These are phyloP conservation scores for Phaffia tasmanica DNA, from an alignment of 768 basidiomycete species.

Conservation along the genomic window DNA sequence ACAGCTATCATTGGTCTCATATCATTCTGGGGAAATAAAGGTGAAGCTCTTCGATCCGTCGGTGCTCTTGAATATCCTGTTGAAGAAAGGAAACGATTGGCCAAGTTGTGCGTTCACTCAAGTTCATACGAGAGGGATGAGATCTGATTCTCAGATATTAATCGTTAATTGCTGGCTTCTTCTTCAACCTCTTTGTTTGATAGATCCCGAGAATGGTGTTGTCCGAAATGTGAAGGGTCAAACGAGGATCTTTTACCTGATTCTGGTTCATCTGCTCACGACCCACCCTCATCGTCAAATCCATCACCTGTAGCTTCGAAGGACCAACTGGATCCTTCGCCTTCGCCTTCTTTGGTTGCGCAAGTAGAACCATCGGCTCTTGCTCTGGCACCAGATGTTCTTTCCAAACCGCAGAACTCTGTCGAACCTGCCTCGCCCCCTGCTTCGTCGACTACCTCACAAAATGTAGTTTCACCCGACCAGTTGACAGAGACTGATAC, in stretches of 20 bases:
- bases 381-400: neutral
- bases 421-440: neutral
- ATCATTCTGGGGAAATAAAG: conserved; percentile 47
- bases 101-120: conserved; percentile 50
- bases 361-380: neutral
- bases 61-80: conserved; percentile 74
- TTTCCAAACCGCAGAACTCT: neutral
- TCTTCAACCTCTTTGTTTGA: conserved; percentile 22
- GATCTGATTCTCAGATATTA: neutral
- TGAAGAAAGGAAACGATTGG: conserved; percentile 65
- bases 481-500: neutral
- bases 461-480: neutral
- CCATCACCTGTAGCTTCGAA: neutral
- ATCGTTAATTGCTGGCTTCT: neutral
- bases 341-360: neutral
- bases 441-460: neutral
- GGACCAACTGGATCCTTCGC: neutral
- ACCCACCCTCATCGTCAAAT: neutral
- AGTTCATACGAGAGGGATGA: neutral
- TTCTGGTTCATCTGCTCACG: conserved; percentile 18
- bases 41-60: conserved; percentile 73
- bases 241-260: conserved; percentile 66
- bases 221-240: conserved; percentile 57
- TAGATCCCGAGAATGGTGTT: conserved; percentile 72
- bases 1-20: conserved; percentile 37